These are phyloP conservation scores for Tolypocladium nubicola DNA, from an alignment of 2,329 filamentous ascomycete genomes.

Conservation along the genomic window DNA sequence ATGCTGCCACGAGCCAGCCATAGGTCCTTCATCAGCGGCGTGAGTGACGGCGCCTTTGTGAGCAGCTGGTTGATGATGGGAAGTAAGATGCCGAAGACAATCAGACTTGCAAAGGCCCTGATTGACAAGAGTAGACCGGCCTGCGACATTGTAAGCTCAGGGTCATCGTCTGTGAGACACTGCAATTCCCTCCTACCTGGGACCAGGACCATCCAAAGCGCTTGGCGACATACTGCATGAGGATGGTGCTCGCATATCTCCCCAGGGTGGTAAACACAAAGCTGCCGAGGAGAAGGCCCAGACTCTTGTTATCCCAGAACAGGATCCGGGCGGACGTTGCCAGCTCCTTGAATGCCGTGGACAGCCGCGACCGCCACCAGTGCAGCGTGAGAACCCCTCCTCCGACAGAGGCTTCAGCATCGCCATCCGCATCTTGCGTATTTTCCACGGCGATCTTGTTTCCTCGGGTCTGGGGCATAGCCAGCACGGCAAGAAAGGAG, in stretches of 20 bases:
- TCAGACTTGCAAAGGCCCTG: not conserved
- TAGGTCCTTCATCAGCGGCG: not conserved
- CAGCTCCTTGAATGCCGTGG: not conserved
- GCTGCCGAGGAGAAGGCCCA: not conserved
- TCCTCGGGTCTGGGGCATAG: not conserved
- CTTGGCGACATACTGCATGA: conserved; percentile 8
- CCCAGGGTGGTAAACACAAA: conserved; percentile 4
- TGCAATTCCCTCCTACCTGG: not conserved
- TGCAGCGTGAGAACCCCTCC: not conserved
- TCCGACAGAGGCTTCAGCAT: not conserved
- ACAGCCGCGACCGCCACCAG: not conserved
- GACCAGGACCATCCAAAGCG: conserved; percentile 7
- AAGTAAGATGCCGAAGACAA: not conserved
- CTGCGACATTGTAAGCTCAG: not conserved
- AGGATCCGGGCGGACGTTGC: not conserved
- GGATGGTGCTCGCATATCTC: conserved; percentile 3
- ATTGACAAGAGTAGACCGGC: conserved; percentile 2
- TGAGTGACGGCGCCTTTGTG: not conserved
- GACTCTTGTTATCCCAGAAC: not conserved
- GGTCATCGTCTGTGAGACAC: not conserved
- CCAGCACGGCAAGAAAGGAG: not conserved
- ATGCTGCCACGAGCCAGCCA: not conserved
- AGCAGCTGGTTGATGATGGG: conserved; percentile 2
- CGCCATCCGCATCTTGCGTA: not conserved
- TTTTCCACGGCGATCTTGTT: not conserved